Evolutionary conservation across 1,284 basidiomycete species (phyloP).

Genomic region (Chalciporus sp.): DNA sequence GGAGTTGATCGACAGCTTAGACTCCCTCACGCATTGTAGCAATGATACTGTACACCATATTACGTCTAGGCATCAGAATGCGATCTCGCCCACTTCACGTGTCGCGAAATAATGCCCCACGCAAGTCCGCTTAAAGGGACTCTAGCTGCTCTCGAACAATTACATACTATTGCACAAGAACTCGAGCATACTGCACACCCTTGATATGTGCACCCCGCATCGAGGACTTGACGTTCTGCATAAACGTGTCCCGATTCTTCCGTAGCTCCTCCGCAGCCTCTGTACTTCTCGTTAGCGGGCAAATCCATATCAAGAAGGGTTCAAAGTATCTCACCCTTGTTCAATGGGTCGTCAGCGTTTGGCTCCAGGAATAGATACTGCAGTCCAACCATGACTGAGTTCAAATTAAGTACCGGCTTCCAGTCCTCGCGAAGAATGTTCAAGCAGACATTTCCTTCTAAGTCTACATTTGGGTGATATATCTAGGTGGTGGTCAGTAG

Average conservation of each 20-base stretch:
- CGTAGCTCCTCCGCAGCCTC: constrained; percentile 95
- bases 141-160: constrained; percentile 1
- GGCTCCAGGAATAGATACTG: constrained; percentile 99
- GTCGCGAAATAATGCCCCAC: background rate
- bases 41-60: constrained; percentile 6
- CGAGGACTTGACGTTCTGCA: constrained; percentile 78
- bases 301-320: background rate
- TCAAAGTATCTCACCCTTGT: constrained; percentile 76
- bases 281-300: constrained; percentile 39
- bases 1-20: constrained; percentile 51
- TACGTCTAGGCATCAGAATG: constrained; percentile 2
- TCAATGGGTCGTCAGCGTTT: constrained; percentile 97
- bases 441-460: constrained; percentile 95
- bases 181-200: constrained; percentile 77
- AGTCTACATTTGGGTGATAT: constrained; percentile 98
- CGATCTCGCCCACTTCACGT: constrained; percentile 3
- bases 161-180: constrained; percentile 49
- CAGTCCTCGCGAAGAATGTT: constrained; percentile 99
- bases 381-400: constrained; percentile 96
- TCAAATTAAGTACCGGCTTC: constrained; percentile 98
- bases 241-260: constrained; percentile 80
- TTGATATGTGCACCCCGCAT: constrained; percentile 82
- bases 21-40: background rate
- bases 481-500: constrained; percentile 58
- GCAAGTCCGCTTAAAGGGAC: background rate